phyloP scores from a whole-genome alignment of 139 green algal genomes.

The Chlamydomonas sp. region DNA sequence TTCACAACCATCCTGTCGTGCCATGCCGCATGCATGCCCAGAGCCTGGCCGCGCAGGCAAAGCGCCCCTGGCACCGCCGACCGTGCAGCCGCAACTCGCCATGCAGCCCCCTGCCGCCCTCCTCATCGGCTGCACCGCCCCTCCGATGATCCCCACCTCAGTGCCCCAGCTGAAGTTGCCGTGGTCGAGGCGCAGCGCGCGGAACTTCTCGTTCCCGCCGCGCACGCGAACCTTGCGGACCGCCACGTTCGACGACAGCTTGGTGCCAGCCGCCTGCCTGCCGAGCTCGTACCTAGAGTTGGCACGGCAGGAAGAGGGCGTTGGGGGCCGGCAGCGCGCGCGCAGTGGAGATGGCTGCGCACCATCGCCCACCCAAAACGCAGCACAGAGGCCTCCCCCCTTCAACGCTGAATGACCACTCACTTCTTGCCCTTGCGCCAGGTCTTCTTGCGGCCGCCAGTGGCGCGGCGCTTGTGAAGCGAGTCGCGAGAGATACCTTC shows the following conservation, averaged over 20 bases:
- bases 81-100: no score
- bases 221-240: conserved; percentile 85
- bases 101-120: no score
- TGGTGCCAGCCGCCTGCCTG: conserved; percentile 89
- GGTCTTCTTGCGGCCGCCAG: conserved; percentile 90
- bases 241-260: conserved; percentile 85
- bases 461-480: conserved; percentile 92
- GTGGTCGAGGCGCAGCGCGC: conserved; percentile 89
- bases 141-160: conserved; percentile 43
- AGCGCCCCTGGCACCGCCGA: no score
- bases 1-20: no score
- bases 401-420: no score
- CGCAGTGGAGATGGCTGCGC: no score
- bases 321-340: no score
- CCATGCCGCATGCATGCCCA: no score
- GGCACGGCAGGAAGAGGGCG: conserved; percentile 9
- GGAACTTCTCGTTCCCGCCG: conserved; percentile 97
- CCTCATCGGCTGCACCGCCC: no score
- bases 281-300: conserved; percentile 99
- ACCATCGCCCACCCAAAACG: no score
- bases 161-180: conserved; percentile 93
- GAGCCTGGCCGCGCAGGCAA: no score
- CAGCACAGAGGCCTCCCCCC: no score
- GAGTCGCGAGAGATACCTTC: conserved; percentile 97
- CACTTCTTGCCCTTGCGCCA: conserved; percentile 99